Conservation (phyloP, 2,329 filamentous ascomycete genomes). For the Penicillium occitanis region DNA sequence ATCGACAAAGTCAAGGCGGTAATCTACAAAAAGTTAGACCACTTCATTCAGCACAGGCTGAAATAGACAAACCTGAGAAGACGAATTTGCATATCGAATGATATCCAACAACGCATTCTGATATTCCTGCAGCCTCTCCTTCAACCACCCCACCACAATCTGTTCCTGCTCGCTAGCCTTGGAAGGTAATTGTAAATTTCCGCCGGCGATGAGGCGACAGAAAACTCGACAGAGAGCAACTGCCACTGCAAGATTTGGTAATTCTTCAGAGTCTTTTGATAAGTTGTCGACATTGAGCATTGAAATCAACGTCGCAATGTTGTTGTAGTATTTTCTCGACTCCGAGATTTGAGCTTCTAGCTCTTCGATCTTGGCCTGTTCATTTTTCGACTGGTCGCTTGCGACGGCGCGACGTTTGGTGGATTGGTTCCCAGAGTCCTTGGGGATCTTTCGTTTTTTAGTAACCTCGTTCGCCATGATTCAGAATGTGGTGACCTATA, state of each 20-base stretch:
- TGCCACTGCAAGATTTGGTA: slow-evolving; percentile 65
- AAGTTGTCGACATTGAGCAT: slow-evolving; percentile 51
- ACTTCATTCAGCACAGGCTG: not conserved
- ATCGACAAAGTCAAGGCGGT: slow-evolving; percentile 77
- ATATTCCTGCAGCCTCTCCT: slow-evolving; percentile 71
- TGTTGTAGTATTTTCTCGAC: slow-evolving; percentile 88
- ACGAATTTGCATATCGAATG: slow-evolving; percentile 59
- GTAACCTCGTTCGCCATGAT: slow-evolving; percentile 27
- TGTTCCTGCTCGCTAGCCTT: slow-evolving; percentile 69
- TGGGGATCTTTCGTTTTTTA: slow-evolving; percentile 43
- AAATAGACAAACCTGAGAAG: slow-evolving; percentile 48
- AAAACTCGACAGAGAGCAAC: slow-evolving; percentile 86
- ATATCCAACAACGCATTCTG: slow-evolving; percentile 61
- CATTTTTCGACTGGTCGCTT: slow-evolving; percentile 52
- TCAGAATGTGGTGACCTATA: slow-evolving; percentile 18
- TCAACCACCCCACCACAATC: slow-evolving; percentile 76
- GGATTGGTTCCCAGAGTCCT: slow-evolving; percentile 25
- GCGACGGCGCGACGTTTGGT: slow-evolving; percentile 47
- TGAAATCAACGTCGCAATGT: slow-evolving; percentile 71
- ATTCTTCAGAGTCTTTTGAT: slow-evolving; percentile 45
- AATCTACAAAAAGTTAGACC: slow-evolving; percentile 43
- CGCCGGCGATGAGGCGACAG: slow-evolving; percentile 72
- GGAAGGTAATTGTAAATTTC: slow-evolving; percentile 66
- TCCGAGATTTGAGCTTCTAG: slow-evolving; percentile 80
- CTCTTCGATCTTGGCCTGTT: slow-evolving; percentile 66